Evolutionary conservation across 345 rosid genomes (phyloP).

Genomic region (Anacardium occidentale): DNA sequence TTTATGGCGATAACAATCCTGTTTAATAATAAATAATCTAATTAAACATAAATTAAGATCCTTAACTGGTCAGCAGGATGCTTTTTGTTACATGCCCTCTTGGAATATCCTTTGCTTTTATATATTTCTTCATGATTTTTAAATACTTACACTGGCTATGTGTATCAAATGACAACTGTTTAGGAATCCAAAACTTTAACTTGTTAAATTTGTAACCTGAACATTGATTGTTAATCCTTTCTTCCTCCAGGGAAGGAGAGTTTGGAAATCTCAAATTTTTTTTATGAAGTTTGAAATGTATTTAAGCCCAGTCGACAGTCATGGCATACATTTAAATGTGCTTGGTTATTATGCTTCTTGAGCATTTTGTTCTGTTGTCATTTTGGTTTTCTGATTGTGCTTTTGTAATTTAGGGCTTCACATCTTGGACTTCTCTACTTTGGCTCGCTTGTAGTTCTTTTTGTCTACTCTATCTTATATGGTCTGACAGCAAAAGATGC

Average conservation of each 20-base stretch:
- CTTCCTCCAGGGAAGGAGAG: neutral
- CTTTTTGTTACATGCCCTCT: neutral
- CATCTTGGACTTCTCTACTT: constrained; percentile 91
- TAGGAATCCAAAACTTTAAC: neutral
- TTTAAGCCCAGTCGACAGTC: neutral
- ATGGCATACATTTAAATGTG: neutral
- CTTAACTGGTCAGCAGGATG: neutral
- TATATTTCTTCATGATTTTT: too few species aligned
- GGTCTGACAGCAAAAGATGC: constrained; percentile 94
- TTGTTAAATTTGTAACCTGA: constrained; percentile 1
- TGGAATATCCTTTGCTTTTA: neutral
- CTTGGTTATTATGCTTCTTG: constrained; percentile 7
- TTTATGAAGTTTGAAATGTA: neutral
- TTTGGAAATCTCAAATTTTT: neutral
- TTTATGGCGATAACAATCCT: constrained; percentile 9
- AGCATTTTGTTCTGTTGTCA: constrained; percentile 8
- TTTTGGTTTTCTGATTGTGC: constrained; percentile 16
- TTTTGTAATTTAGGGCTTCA: constrained; percentile 66
- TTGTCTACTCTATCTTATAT: constrained; percentile 86
- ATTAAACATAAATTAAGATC: constrained; percentile 10
- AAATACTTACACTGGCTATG: neutral
- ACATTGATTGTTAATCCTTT: neutral
- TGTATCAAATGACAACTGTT: neutral
- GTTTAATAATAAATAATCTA: constrained; percentile 17
- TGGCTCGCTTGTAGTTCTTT: constrained; percentile 82